Percentiles rank a stretch among this genome's conserved stretches.
phyloP scores from a whole-genome alignment of 805 yeast species.

The Candida dajiaensis region DNA sequence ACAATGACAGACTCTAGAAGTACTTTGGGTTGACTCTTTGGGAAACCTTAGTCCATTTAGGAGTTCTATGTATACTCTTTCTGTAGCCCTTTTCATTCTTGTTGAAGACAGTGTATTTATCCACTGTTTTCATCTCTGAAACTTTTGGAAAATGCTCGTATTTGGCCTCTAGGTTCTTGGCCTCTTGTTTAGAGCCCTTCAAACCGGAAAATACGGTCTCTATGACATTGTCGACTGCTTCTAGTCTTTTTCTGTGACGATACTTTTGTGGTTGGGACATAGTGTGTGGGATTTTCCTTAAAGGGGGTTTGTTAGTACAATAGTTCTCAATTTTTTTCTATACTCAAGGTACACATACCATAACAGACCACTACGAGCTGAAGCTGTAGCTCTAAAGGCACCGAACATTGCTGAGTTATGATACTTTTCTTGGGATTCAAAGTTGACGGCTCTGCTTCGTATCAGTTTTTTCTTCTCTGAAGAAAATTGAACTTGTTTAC shows the following conservation, averaged over 20 bases:
- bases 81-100: conserved; percentile 73
- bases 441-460: neutral
- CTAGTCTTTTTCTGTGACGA: conserved; percentile 80
- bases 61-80: conserved; percentile 81
- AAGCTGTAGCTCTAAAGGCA: conserved; percentile 56
- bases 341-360: conserved; percentile 38
- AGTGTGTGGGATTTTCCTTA: conserved; percentile 69
- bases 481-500: neutral
- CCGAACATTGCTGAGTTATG: conserved; percentile 53
- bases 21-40: conserved; percentile 68
- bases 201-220: conserved; percentile 53
- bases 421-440: neutral
- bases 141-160: conserved; percentile 67
- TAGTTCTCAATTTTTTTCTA: neutral
- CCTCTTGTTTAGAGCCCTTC: conserved; percentile 14
- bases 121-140: conserved; percentile 67
- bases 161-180: conserved; percentile 21
- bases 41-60: conserved; percentile 86
- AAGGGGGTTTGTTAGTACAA: conserved; percentile 7
- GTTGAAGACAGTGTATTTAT: conserved; percentile 84
- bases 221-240: conserved; percentile 73
- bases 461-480: neutral
- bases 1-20: conserved; percentile 10
- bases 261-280: conserved; percentile 76
- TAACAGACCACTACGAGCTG: conserved; percentile 64